These are phyloP conservation scores for Eucalyptus sp. DNA, from an alignment of 345 rosid genomes.

Conservation along the genomic window DNA sequence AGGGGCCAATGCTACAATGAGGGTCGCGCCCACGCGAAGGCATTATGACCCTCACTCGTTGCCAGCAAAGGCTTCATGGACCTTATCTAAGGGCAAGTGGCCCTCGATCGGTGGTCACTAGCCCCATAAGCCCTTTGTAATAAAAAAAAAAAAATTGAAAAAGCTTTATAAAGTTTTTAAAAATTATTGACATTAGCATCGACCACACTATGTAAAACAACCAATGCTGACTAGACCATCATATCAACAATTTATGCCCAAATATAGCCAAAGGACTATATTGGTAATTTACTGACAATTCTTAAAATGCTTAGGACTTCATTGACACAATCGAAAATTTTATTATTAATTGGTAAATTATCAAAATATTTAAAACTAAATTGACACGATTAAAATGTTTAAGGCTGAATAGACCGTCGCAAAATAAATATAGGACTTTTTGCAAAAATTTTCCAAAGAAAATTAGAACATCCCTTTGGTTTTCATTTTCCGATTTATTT, in stretches of 20 bases:
- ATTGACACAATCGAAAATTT: rapidly evolving
- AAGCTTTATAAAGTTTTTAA: no score
- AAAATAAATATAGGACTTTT: neutral
- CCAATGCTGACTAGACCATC: no score
- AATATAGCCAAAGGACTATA: rapidly evolving
- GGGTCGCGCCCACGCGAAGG: rapidly evolving
- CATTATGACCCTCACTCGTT: rapidly evolving
- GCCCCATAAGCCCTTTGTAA: rapidly evolving
- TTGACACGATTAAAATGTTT: rapidly evolving
- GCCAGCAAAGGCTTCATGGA: no score
- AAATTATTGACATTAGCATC: rapidly evolving
- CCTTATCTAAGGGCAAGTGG: rapidly evolving
- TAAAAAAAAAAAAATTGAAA: rapidly evolving
- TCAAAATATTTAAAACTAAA: neutral
- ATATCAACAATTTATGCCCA: neutral
- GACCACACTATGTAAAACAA: rapidly evolving
- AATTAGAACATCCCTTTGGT: neutral
- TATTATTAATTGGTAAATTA: no score
- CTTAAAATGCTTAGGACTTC: rapidly evolving
- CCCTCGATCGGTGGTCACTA: rapidly evolving
- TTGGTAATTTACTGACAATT: rapidly evolving
- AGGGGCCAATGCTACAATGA: rapidly evolving
- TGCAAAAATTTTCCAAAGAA: neutral
- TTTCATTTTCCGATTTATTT: neutral
- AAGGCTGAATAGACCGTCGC: rapidly evolving